Evolutionary conservation across 2,329 filamentous ascomycete genomes (phyloP).

Genomic region (Pezicula neosporulosa): DNA sequence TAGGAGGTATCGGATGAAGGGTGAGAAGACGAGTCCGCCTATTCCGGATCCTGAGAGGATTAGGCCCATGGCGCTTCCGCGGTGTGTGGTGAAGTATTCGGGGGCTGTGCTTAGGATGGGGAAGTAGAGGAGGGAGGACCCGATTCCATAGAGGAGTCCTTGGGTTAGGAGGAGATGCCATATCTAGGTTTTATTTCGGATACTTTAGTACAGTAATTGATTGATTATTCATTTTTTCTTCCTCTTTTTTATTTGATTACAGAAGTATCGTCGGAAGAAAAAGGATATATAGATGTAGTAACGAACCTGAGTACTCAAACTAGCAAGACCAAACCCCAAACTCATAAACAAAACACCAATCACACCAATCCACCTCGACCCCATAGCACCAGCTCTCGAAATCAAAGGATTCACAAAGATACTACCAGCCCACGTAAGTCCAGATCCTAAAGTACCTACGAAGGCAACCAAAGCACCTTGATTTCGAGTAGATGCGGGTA

Average conservation of each 20-base stretch:
- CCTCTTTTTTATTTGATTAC: background rate
- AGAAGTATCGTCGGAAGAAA: background rate
- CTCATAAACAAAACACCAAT: constrained; percentile 38
- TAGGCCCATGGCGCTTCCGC: constrained; percentile 42
- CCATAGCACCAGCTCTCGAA: constrained; percentile 35
- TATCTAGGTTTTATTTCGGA: constrained; percentile 23
- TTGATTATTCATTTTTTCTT: too few relatives aligned
- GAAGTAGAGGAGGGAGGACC: constrained; percentile 36
- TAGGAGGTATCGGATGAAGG: constrained; percentile 36
- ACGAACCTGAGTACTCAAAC: constrained; percentile 24
- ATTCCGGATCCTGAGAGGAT: constrained; percentile 39
- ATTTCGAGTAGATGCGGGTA: constrained; percentile 28
- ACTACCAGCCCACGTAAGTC: constrained; percentile 47
- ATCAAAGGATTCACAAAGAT: constrained; percentile 45
- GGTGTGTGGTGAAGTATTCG: constrained; percentile 45
- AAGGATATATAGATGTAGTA: background rate
- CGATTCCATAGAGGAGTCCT: constrained; percentile 42
- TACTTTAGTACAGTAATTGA: constrained; percentile 9
- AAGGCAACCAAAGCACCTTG: constrained; percentile 43
- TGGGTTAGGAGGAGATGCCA: constrained; percentile 42
- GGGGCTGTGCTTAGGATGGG: constrained; percentile 42
- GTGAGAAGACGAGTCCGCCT: constrained; percentile 39
- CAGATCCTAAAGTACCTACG: constrained; percentile 44
- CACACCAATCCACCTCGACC: constrained; percentile 34
- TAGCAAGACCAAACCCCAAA: constrained; percentile 39